phyloP scores from a whole-genome alignment of 495 filamentous ascomycete species.

The Podospora sp. region DNA sequence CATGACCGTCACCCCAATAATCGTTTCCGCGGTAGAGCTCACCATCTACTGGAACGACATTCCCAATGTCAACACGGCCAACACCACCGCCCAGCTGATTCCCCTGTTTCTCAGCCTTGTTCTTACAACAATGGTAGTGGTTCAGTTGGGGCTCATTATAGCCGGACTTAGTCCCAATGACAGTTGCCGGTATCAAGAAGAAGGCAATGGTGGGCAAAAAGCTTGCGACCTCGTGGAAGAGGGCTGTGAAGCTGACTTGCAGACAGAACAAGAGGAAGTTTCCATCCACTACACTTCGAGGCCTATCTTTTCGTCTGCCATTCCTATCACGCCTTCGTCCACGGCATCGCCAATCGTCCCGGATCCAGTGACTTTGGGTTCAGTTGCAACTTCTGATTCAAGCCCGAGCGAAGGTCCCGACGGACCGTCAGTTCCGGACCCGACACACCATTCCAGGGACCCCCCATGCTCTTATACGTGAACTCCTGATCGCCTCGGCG shows the following conservation, averaged over 20 bases:
- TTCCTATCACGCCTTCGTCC: background rate
- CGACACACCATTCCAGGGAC: background rate
- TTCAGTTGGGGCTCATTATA: background rate
- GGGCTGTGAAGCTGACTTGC: no score
- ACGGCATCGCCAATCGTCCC: background rate
- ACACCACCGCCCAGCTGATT: constrained; percentile 40
- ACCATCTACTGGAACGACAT: constrained; percentile 45
- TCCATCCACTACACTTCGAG: background rate
- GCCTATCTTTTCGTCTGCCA: background rate
- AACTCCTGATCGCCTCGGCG: no score
- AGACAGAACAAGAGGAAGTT: background rate
- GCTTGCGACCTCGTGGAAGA: no score
- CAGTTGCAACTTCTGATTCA: background rate
- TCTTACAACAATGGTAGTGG: background rate
- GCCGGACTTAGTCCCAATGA: background rate
- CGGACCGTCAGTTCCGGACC: background rate
- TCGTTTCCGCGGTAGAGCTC: constrained; percentile 43
- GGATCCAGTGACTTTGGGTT: no score
- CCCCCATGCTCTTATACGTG: background rate
- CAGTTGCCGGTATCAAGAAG: background rate
- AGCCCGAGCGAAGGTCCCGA: background rate
- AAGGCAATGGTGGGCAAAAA: background rate
- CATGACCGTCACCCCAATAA: constrained; percentile 30
- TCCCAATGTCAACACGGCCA: constrained; percentile 27
- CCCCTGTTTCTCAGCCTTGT: constrained; percentile 36